Conservation (phyloP, 495 filamentous ascomycete species). For the Chaetomium tenue region DNA sequence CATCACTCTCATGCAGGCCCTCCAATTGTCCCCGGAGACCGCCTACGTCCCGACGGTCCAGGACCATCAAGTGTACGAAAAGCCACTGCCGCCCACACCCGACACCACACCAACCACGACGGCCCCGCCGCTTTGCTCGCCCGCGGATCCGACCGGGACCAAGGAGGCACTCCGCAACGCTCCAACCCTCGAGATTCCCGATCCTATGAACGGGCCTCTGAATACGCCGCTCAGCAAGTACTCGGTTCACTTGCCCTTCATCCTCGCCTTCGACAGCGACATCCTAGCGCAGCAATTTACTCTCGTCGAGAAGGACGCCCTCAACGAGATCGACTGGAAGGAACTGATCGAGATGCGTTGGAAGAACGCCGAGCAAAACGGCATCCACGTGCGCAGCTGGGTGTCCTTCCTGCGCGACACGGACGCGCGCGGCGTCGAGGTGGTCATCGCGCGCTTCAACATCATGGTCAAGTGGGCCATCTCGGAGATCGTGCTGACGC, state of each 20-base stretch:
- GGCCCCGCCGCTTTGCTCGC: constrained; percentile 33
- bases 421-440: constrained; percentile 81
- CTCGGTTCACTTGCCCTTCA: constrained; percentile 77
- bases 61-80: constrained; percentile 47
- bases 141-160: constrained; percentile 40
- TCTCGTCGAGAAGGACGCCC: constrained; percentile 90
- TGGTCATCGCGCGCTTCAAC: constrained; percentile 97
- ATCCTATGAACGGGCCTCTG: constrained; percentile 23
- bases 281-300: constrained; percentile 91
- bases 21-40: constrained; percentile 46
- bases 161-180: constrained; percentile 42
- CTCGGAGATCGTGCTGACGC: constrained; percentile 86
- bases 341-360: constrained; percentile 94
- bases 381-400: constrained; percentile 71
- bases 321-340: constrained; percentile 96
- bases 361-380: constrained; percentile 63
- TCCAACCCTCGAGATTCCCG: constrained; percentile 33
- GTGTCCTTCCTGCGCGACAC: constrained; percentile 85
- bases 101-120: constrained; percentile 51
- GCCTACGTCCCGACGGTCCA: constrained; percentile 38
- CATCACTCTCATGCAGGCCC: constrained; percentile 65
- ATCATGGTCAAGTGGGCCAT: constrained; percentile 96
- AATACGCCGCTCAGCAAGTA: constrained; percentile 28
- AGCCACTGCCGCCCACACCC: constrained; percentile 53
- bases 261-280: constrained; percentile 87